phyloP scores from a whole-genome alignment of 306 rosid species.

The Medicago lupulina region DNA sequence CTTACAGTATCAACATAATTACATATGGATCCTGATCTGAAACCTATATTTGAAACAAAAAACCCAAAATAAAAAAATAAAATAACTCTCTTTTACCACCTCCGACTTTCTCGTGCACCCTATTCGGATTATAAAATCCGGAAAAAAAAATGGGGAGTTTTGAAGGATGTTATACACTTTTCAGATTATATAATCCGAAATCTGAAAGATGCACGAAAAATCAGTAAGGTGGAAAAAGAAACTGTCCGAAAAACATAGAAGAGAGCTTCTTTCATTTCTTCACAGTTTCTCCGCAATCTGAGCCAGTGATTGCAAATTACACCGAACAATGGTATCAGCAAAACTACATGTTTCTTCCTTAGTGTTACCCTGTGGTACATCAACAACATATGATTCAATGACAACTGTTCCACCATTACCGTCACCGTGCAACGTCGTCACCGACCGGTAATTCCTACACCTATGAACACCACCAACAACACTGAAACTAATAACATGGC shows the following conservation, averaged over 20 bases:
- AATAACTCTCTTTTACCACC: too few species aligned
- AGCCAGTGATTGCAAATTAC: slow-evolving; percentile 86
- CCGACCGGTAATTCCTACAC: slow-evolving; percentile 78
- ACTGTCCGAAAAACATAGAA: too few species aligned
- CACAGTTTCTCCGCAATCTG: slow-evolving; percentile 69
- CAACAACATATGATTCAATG: slow-evolving; percentile 87
- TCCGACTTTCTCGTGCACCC: too few species aligned
- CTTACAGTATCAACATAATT: neutral
- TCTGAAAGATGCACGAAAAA: too few species aligned
- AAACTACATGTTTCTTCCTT: slow-evolving; percentile 91
- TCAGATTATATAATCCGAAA: too few species aligned
- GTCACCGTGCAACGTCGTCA: slow-evolving; percentile 72
- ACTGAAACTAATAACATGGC: slow-evolving; percentile 89
- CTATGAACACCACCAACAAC: slow-evolving; percentile 94
- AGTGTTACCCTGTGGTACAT: slow-evolving; percentile 84
- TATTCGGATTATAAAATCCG: too few species aligned
- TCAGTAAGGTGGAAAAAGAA: too few species aligned
- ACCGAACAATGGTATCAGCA: slow-evolving; percentile 89
- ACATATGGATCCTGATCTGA: slow-evolving; percentile 6
- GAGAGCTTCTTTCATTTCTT: too few species aligned
- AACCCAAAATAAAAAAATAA: neutral
- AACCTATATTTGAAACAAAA: slow-evolving; percentile 47
- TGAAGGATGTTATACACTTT: too few species aligned
- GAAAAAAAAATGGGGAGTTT: too few species aligned
- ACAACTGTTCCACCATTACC: slow-evolving; percentile 78